Evolutionary conservation across 257 asterid genomes (phyloP).

Genomic region (Striga asiatica): DNA sequence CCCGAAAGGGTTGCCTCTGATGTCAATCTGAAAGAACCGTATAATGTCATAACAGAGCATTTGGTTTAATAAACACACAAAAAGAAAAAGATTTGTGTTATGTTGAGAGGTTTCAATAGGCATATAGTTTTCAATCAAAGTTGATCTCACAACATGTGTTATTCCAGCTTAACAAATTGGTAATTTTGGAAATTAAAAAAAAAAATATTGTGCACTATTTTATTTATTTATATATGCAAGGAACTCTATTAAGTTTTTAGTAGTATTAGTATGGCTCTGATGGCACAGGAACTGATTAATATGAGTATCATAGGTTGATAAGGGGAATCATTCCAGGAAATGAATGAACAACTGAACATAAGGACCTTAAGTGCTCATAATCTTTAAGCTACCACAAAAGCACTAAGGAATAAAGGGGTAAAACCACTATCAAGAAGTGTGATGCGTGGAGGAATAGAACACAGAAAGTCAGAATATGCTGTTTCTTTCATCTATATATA

Average conservation of each 20-base stretch:
- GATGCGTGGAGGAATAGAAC: neutral
- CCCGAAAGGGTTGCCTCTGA: conserved; percentile 68
- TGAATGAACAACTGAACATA: neutral
- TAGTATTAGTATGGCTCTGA: neutral
- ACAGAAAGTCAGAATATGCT: too few species aligned
- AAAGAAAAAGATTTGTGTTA: neutral
- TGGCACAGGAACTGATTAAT: neutral
- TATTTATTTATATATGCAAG: neutral
- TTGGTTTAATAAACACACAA: neutral
- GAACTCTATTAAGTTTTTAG: neutral
- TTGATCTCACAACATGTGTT: neutral
- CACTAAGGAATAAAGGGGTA: neutral
- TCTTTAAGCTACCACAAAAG: neutral
- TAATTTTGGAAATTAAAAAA: neutral
- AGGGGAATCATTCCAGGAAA: neutral
- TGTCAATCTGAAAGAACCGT: conserved; percentile 45
- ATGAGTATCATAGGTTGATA: neutral
- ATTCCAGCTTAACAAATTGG: neutral
- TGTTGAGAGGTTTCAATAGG: neutral
- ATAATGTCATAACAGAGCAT: neutral
- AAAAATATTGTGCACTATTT: neutral
- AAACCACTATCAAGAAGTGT: neutral
- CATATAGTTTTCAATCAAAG: neutral
- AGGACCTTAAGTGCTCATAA: neutral
- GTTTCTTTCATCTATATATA: too few species aligned